Base-by-base conservation (phyloP, 352 stramenopile genomes). In the Pythium dissimile region DNA sequence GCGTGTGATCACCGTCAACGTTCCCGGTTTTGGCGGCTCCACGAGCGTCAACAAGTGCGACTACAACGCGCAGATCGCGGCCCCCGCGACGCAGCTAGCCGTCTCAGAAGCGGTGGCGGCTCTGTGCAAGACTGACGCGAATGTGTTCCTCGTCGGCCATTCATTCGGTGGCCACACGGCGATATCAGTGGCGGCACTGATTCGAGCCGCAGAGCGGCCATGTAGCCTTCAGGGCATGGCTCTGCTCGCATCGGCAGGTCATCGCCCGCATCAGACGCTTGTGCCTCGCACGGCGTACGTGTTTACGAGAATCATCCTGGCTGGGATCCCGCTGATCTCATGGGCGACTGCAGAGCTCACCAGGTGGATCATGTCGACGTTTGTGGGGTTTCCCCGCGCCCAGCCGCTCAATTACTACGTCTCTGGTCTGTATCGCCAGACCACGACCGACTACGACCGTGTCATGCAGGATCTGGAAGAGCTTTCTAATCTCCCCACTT, bases 91-190 rank as follows among this genome's bases (percentile, higher is more conserved):
- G 3, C 37, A 24, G 10, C 18, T 43, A 21, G 41, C 54, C 13
- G 37, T 62, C 15, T 34, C 26, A 16, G 42, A 64, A 5, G 56
- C 56, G 5, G 26, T 64, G 28, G 20, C 24, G 15, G 10, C 27
- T 21, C 41, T 71, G 2, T 63, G 54, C 35, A 32, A 23, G 12
- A 23, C 49, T 13, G 57, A 66, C 34, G 18, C 27, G n/a, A 31
- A 71, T 2, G 38, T 62, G 27, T 67, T 74, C 34, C 18, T 74
- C 4, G 15, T 68, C 2, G 66, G 66, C 21, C 66, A 71, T 32
- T 74, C 66, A 28, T 71, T 68, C 41, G 66, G 66, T 26, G 59
- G 56, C 21, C 66, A 74, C 58, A 61, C 53, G 20, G 31, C 59
- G 10, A 59, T 72, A 13, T 31, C 49, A 3, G n/a, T 72, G 4